phyloP scores from a whole-genome alignment of 305 asterid species.

The Euphrasia arctica region DNA sequence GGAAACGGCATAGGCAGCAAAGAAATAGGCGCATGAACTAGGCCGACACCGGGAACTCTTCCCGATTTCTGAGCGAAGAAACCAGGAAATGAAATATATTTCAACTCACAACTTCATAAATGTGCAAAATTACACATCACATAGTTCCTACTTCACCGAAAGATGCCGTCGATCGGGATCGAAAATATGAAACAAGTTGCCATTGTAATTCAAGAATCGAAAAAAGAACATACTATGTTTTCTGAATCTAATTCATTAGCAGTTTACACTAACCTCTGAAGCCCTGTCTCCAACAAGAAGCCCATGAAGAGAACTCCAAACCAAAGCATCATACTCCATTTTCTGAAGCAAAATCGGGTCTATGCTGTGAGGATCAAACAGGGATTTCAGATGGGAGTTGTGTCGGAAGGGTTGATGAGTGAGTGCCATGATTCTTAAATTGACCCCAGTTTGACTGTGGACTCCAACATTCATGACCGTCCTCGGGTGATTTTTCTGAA shows the following conservation, averaged over 20 bases:
- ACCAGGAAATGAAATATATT: constrained; percentile 15
- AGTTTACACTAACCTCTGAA: constrained; percentile 48
- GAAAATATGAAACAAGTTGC: not conserved
- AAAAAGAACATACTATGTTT: too few relatives aligned
- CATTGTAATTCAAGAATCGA: not conserved
- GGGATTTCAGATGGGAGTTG: constrained; percentile 71
- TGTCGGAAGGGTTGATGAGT: constrained; percentile 65
- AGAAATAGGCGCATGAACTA: constrained; percentile 90
- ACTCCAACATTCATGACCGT: constrained; percentile 53
- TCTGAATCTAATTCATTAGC: too few relatives aligned
- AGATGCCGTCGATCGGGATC: not conserved
- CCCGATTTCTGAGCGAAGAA: constrained; percentile 67
- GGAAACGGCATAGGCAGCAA: constrained; percentile 79
- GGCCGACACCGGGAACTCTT: constrained; percentile 72
- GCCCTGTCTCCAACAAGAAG: constrained; percentile 82
- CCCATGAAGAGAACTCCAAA: constrained; percentile 86
- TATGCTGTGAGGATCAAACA: constrained; percentile 58
- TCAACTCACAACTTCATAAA: constrained; percentile 10
- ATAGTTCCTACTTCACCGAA: constrained; percentile 13
- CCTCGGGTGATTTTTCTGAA: constrained; percentile 58
- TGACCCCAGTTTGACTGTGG: constrained; percentile 48
- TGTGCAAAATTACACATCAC: constrained; percentile 16
- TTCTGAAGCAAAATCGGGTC: constrained; percentile 54
- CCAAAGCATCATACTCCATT: constrained; percentile 74
- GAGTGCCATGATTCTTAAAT: constrained; percentile 52